These are phyloP conservation scores for Thalassiosira hispida DNA, from an alignment of 352 stramenopile species.

Conservation along the genomic window DNA sequence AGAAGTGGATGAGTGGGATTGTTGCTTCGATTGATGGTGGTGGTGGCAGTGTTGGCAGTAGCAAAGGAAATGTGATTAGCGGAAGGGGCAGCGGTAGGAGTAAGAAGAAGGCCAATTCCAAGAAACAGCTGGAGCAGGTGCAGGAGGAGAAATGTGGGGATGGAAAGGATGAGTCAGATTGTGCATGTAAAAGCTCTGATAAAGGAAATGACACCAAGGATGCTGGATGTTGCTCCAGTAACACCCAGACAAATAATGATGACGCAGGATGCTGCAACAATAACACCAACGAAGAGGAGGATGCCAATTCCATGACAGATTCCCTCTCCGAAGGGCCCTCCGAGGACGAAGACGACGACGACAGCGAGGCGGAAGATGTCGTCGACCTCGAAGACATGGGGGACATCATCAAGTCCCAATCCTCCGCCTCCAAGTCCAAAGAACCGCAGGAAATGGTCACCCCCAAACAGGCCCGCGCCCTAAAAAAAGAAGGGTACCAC, in stretches of 20 bases:
- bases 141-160: conserved; percentile 2
- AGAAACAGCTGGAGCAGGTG: conserved; percentile 9
- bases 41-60: background rate
- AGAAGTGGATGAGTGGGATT: conserved; percentile 67
- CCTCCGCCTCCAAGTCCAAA: conserved; percentile 13
- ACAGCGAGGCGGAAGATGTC: conserved; percentile 74
- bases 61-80: background rate
- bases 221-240: conserved; percentile 24
- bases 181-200: conserved; percentile 19
- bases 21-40: conserved; percentile 21
- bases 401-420: conserved; percentile 55
- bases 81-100: background rate
- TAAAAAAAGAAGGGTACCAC: conserved; percentile 98
- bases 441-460: conserved; percentile 92
- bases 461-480: conserved; percentile 89
- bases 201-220: background rate
- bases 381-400: conserved; percentile 83
- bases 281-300: conserved; percentile 7
- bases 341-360: conserved; percentile 42
- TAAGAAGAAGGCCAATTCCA: background rate
- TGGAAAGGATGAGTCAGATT: conserved; percentile 11
- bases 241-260: conserved; percentile 9
- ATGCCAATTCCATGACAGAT: conserved; percentile 29
- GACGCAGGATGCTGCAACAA: conserved; percentile 4
- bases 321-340: conserved; percentile 20